Conservation (phyloP, 2,329 filamentous ascomycete species). For the Aspergillus sp. region DNA sequence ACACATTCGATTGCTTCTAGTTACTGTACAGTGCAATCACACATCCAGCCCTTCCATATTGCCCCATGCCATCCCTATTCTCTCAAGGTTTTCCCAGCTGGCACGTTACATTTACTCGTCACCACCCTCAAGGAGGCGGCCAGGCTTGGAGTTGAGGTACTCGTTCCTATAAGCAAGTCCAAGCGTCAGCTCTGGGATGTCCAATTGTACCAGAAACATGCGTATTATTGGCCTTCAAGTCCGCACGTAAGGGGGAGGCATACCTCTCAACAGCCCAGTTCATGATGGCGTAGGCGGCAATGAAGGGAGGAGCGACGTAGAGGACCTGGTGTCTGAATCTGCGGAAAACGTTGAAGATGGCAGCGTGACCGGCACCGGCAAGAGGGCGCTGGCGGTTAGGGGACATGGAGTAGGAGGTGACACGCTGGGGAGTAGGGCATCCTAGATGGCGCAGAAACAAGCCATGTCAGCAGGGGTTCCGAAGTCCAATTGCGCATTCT, state of each 20-base stretch:
- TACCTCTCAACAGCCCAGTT: constrained; percentile 91
- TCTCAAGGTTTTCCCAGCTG: neutral
- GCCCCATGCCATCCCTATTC: constrained; percentile 2
- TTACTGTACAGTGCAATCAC: constrained; percentile 45
- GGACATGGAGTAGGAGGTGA: constrained; percentile 72
- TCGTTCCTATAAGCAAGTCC: constrained; percentile 43
- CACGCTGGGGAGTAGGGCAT: constrained; percentile 54
- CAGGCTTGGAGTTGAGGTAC: constrained; percentile 54
- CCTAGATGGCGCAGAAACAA: constrained; percentile 21
- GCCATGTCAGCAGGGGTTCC: neutral
- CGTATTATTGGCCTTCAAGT: neutral
- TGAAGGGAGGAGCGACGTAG: constrained; percentile 79
- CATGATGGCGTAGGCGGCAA: constrained; percentile 79
- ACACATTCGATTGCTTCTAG: constrained; percentile 39
- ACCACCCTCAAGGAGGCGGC: constrained; percentile 39
- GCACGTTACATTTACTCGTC: constrained; percentile 33
- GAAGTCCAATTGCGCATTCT: neutral
- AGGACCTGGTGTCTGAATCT: constrained; percentile 83
- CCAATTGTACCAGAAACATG: neutral
- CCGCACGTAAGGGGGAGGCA: constrained; percentile 33
- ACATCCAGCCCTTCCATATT: constrained; percentile 21
- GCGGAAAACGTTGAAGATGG: constrained; percentile 94
- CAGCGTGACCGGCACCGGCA: constrained; percentile 73
- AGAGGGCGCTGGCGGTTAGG: constrained; percentile 88
- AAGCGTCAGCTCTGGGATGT: constrained; percentile 1